phyloP scores from a whole-genome alignment of 495 filamentous ascomycete species.

The Aeminium ludgeri region DNA sequence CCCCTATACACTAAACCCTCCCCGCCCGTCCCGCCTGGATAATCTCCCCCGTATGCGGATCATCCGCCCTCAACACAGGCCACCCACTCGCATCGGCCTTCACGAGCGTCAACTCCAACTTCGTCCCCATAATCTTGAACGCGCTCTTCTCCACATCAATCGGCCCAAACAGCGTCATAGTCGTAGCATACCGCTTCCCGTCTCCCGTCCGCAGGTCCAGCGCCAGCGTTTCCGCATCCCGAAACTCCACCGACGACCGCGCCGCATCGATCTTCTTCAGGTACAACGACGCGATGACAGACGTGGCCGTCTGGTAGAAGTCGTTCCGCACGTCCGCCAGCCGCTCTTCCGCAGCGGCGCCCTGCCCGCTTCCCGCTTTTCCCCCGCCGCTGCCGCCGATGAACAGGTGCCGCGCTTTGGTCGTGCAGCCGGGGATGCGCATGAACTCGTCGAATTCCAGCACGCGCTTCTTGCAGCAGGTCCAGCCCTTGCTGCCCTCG shows the following conservation, averaged over 20 bases:
- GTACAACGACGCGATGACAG: slow-evolving; percentile 82
- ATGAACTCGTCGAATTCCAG: slow-evolving; percentile 97
- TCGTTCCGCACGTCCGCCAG: slow-evolving; percentile 69
- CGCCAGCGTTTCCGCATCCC: slow-evolving; percentile 33
- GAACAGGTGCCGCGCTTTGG: slow-evolving; percentile 68
- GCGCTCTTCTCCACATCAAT: slow-evolving; percentile 58
- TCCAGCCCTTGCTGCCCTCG: slow-evolving; percentile 94
- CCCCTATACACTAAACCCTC: slow-evolving; percentile 38
- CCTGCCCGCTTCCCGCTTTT: too few species aligned
- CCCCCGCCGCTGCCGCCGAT: slow-evolving; percentile 66
- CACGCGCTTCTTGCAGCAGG: slow-evolving; percentile 87
- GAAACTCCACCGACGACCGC: slow-evolving; percentile 52
- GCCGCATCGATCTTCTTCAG: slow-evolving; percentile 89
- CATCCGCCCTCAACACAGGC: slow-evolving; percentile 78
- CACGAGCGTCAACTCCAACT: slow-evolving; percentile 69
- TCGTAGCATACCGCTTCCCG: slow-evolving; percentile 62
- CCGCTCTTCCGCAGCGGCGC: slow-evolving; percentile 35
- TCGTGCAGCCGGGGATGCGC: slow-evolving; percentile 79
- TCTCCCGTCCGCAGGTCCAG: slow-evolving; percentile 76
- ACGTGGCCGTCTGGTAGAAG: slow-evolving; percentile 80
- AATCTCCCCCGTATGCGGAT: slow-evolving; percentile 59
- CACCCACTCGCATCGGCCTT: slow-evolving; percentile 75
- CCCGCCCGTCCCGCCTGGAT: slow-evolving; percentile 70
- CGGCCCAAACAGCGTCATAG: slow-evolving; percentile 55
- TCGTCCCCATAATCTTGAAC: slow-evolving; percentile 85